Base-by-base conservation (phyloP, 345 rosid species). In the Durio zibethinus region DNA sequence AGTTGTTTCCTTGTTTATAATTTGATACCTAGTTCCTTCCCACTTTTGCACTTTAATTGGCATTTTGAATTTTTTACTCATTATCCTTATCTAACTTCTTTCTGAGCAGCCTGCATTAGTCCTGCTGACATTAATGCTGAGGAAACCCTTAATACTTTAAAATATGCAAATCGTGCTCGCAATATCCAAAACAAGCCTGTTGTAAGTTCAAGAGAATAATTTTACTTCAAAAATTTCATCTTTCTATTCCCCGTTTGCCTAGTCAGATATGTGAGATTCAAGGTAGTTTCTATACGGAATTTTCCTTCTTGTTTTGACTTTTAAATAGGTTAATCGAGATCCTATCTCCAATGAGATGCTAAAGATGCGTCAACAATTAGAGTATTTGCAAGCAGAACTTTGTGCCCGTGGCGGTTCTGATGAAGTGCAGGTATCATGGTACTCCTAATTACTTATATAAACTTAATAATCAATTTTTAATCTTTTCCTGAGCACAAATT, bases 121-220 rank as follows among this genome's bases (percentile, higher is more conserved):
- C 99, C 98, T 43, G 99, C 99, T 61, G 99, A 96, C 85, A 93
- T 92, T 73, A 96, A 96, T 85, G 99, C 95, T 2, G 99, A 96
- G 89, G 99, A 96, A 84, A 93, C 98, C 11, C 93, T 96, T 18
- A 96, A 96, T 86, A 96, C 99, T 66, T 82, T 96, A 66, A 96
- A 96, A 83, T 96, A 96, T 80, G 99, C 99, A 77, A 96, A 96
- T 87, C 99, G 99, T 74, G 99, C 98, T 82, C 94, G 99, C 60
- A 96, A 96, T 84, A 96, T 96, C 79, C 90, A 88, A 82, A 96
- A 96, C 76, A 96, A 96, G 89, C 99, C 97, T 76, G 91, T 96
- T 81, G 99, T 96, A 88, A 90, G 97, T 89, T 76, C 78, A 77
- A 75, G 29, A 1, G 29, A 72, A 78, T 36, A 65, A 68, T 74